Base-by-base conservation (phyloP, 169 alveolate species). In the Plasmodium gaboni region DNA sequence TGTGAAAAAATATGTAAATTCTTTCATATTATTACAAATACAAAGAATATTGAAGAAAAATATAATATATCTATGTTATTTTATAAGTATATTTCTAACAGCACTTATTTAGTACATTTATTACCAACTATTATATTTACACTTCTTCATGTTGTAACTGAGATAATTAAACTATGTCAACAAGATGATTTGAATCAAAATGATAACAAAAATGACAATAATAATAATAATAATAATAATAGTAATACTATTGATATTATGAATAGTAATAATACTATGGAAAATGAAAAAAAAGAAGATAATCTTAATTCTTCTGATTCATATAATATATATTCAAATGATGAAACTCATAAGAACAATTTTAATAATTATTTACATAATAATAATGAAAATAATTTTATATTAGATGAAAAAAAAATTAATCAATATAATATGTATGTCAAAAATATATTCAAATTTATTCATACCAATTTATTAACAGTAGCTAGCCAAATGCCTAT, bases 11-110 rank as follows among this genome's bases (percentile, higher is more conserved):
- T 78, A 70, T 78, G 78, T 24, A 78, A 78, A 78, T 78, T 78
- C 53, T 78, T 78, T 78, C 78, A 78, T 70, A 78, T 78, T 15
- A 78, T 78, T n/a, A 78, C 89, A 0, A 78, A 78, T 22, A 78
- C 89, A 17, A 28, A 78, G 4, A 57, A 78, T 44, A 78, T 78
- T 13, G 89, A 78, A 4, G 28, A 32, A 15, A 65, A 69, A 15
- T 78, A 78, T 44, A 78, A 78, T 22, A 78, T 67, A 17, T 63
- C 59, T 22, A 78, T 78, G 63, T 22, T 78, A 44, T 78, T 78
- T 65, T 59, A 64, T 78, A 78, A 78, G 13, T 60, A 78, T 57
- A 78, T 78, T 24, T 64, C 42, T n/a, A 50, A 64, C 51, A 70
- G 89, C 4, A 17, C 69, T 13, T 78, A 78, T 26, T 15, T 78